These are phyloP conservation scores for Fusarium annulatum DNA, from an alignment of 2,329 filamentous ascomycete species.

Conservation along the genomic window DNA sequence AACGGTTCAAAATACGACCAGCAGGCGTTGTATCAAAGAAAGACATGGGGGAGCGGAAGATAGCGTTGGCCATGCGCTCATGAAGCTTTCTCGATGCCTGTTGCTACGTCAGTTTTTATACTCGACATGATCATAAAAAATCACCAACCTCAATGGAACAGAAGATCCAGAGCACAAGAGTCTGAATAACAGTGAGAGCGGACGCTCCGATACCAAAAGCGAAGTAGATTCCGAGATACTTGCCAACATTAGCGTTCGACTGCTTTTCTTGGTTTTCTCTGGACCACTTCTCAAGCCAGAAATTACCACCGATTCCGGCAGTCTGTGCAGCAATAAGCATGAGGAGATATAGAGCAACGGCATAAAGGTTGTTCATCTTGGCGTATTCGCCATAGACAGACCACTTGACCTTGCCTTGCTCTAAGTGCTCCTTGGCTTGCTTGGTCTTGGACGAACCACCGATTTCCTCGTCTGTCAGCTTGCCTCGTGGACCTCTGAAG, in stretches of 20 bases:
- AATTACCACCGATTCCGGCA: conserved; percentile 82
- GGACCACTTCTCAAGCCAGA: conserved; percentile 96
- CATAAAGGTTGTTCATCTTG: conserved; percentile 89
- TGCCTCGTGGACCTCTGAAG: conserved; percentile 87
- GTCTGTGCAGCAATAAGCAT: conserved; percentile 84
- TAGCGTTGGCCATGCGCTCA: conserved; percentile 95
- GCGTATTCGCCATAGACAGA: conserved; percentile 91
- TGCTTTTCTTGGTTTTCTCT: conserved; percentile 77
- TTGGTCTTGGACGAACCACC: conserved; percentile 78
- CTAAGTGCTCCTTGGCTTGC: conserved; percentile 86
- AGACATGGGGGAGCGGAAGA: conserved; percentile 97
- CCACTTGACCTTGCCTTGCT: conserved; percentile 99
- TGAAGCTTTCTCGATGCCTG: conserved; percentile 94
- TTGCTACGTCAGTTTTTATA: conserved; percentile 17
- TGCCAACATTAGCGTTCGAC: conserved; percentile 80
- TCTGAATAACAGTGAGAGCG: conserved; percentile 87
- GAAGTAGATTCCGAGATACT: conserved; percentile 96
- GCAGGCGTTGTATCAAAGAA: conserved; percentile 98
- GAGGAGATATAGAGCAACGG: conserved; percentile 82
- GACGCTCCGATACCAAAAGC: conserved; percentile 91
- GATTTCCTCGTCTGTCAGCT: conserved; percentile 85
- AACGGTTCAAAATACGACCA: conserved; percentile 95
- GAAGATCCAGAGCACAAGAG: conserved; percentile 97
- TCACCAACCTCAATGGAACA: conserved; percentile 90
- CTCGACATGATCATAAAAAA: background rate